Base-by-base conservation (phyloP, 1,284 basidiomycete genomes). In the Papiliotrema laurentii region DNA sequence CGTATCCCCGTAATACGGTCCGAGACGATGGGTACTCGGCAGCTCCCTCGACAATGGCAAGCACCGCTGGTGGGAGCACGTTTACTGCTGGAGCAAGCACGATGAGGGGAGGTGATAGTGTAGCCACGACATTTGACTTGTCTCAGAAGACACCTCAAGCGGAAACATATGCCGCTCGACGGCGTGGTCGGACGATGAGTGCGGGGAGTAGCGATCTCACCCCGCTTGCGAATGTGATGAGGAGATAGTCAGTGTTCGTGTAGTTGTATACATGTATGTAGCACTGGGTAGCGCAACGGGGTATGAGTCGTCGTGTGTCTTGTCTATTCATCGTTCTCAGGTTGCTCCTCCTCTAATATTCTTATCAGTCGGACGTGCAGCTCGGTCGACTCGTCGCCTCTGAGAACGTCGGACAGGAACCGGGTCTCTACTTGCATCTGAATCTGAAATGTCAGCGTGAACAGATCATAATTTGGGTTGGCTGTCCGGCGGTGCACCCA, bases 341-440 rank as follows among this genome's bases (percentile, higher is more conserved):
- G 72, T 53, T 75, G 72, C 70, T 98, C 93, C 72, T 99, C 96
- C 67, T 99, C 94, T 56, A 98, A 75, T 68, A 94, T 87, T 69
- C 91, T 88, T 51, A 96, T 75, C 55, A 99, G 77, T 54, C 83
- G 85, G 47, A 99, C 93, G 46, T 87, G 81, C 57, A 99, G 86
- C 73, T 97, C 93, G 10, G 96, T 98, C 53, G 79, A 83, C 61
- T 97, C 94, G 67, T 97, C 94, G 1, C 96, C 96, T 51, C 90
- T 79, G 53, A 98, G 77, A 13, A 85, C 82, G 63, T 99, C 96
- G 3, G 89, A 89, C 16, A 96, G 71, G 73, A 98, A 98, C 45
- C 83, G 82, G 18, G 83, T 85, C 57, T 92, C 86, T 11, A 96
- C 92, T 72, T 97, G 93, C 82, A 97, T 89, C 73, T 98, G 94